These are phyloP conservation scores for Pichia insulana DNA, from an alignment of 805 yeast species.

Conservation along the genomic window DNA sequence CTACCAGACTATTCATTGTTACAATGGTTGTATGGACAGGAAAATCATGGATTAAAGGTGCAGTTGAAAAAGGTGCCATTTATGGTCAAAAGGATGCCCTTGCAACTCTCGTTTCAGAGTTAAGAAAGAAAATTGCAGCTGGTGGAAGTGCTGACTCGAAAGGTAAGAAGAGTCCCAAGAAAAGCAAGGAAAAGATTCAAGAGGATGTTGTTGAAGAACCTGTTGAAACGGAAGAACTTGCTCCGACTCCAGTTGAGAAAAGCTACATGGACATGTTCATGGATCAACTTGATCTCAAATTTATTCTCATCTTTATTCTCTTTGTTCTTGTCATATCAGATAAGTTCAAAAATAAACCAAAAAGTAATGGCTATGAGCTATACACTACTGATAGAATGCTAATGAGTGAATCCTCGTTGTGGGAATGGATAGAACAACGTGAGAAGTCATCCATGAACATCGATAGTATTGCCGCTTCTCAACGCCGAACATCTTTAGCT, in stretches of 20 bases:
- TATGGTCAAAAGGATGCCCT: slow-evolving; percentile 63
- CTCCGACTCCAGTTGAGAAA: slow-evolving; percentile 5
- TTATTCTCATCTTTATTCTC: slow-evolving; percentile 15
- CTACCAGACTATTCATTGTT: slow-evolving; percentile 43
- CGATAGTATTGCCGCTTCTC: too few relatives aligned
- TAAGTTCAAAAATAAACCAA: slow-evolving; percentile 2
- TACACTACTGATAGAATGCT: slow-evolving; percentile 24
- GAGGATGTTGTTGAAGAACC: slow-evolving; percentile 6
- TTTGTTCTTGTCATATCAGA: slow-evolving; percentile 17
- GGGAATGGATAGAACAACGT: slow-evolving; percentile 59
- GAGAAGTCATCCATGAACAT: slow-evolving; percentile 1
- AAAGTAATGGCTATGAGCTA: slow-evolving; percentile 5
- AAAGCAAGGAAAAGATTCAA: slow-evolving; percentile 5
- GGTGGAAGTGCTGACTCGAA: slow-evolving; percentile 18
- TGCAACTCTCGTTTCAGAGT: slow-evolving; percentile 37
- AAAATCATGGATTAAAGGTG: slow-evolving; percentile 69
- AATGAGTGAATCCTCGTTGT: slow-evolving; percentile 50
- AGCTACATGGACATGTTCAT: slow-evolving; percentile 10
- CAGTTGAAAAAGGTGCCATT: slow-evolving; percentile 66
- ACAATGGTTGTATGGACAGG: slow-evolving; percentile 63
- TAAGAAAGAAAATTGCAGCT: slow-evolving; percentile 31
- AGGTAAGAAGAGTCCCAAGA: slow-evolving; percentile 14
- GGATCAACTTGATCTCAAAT: slow-evolving; percentile 19
- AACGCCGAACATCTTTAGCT: neutral
- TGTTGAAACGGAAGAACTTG: slow-evolving; percentile 7